phyloP scores from a whole-genome alignment of 108 stramenopile genomes.

The Epipyxis sp. region DNA sequence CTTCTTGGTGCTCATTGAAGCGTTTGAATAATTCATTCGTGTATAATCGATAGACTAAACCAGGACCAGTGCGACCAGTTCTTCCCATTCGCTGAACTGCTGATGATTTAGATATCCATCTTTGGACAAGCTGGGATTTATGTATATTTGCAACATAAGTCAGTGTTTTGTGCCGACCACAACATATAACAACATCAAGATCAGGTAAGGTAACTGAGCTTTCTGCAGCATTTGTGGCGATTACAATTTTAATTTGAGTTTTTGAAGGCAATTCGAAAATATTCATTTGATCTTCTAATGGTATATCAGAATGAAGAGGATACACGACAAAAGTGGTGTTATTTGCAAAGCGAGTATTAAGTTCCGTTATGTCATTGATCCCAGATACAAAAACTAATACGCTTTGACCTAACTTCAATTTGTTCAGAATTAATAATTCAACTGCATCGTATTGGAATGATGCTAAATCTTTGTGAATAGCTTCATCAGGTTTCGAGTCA shows the following conservation, averaged over 20 bases:
- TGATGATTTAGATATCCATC: slow-evolving; percentile 48
- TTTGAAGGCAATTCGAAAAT: slow-evolving; percentile 34
- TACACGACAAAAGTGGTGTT: slow-evolving; percentile 24
- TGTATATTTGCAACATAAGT: background rate
- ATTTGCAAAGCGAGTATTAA: slow-evolving; percentile 38
- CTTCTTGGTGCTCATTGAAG: background rate
- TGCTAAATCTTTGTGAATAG: too few species aligned
- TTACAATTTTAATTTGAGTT: slow-evolving; percentile 35
- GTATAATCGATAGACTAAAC: slow-evolving; percentile 43
- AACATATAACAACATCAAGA: slow-evolving; percentile 46
- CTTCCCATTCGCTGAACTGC: slow-evolving; percentile 43
- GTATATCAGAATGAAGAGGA: slow-evolving; percentile 48
- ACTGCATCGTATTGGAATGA: slow-evolving; percentile 22
- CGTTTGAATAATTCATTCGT: slow-evolving; percentile 30
- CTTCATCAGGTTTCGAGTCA: too few species aligned
- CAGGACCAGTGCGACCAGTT: slow-evolving; percentile 48
- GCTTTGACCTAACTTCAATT: slow-evolving; percentile 31
- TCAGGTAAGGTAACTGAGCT: slow-evolving; percentile 48
- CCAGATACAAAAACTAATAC: slow-evolving; percentile 48
- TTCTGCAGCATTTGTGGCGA: slow-evolving; percentile 52
- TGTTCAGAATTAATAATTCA: slow-evolving; percentile 38
- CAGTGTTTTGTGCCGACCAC: slow-evolving; percentile 42
- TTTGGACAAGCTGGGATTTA: slow-evolving; percentile 1
- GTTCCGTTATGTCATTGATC: slow-evolving; percentile 39
- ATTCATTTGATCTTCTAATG: slow-evolving; percentile 44